Evolutionary conservation across 306 rosid species (phyloP).

Genomic region (Vicia villosa): DNA sequence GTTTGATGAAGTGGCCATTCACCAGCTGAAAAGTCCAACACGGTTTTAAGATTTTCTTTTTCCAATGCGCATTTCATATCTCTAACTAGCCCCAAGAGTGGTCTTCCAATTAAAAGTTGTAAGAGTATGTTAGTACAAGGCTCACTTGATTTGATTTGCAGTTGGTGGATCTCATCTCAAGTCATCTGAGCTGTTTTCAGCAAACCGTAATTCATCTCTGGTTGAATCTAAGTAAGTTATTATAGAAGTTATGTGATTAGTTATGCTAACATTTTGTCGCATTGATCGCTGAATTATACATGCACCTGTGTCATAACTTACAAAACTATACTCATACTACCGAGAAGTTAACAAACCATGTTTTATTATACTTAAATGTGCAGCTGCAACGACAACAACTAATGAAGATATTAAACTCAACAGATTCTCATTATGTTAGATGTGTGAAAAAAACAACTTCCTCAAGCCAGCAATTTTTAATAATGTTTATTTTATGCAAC

Average conservation of each 20-base stretch:
- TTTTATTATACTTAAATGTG: constrained; percentile 46
- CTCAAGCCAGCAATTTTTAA: constrained; percentile 96
- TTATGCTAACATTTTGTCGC: no score
- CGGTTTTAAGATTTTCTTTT: no score
- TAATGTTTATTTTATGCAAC: constrained; percentile 92
- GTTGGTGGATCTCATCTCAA: no score
- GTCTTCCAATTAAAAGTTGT: constrained; percentile 66
- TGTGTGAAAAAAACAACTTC: constrained; percentile 96
- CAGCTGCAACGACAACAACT: constrained; percentile 91
- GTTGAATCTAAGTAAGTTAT: no score
- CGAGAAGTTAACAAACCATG: constrained; percentile 39
- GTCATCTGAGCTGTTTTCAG: no score
- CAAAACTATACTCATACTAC: constrained; percentile 33
- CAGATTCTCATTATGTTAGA: constrained; percentile 96
- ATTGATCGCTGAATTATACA: no score
- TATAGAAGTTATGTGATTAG: no score
- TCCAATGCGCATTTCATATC: constrained; percentile 73
- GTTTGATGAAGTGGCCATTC: no score
- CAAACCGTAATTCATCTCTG: no score
- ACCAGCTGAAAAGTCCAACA: no score
- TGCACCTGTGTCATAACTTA: constrained; percentile 24
- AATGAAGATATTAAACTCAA: constrained; percentile 91
- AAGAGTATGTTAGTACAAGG: no score
- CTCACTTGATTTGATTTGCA: no score
- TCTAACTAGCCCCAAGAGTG: constrained; percentile 54